Base-by-base conservation (phyloP, 768 basidiomycete genomes). In the Collybia nuda region DNA sequence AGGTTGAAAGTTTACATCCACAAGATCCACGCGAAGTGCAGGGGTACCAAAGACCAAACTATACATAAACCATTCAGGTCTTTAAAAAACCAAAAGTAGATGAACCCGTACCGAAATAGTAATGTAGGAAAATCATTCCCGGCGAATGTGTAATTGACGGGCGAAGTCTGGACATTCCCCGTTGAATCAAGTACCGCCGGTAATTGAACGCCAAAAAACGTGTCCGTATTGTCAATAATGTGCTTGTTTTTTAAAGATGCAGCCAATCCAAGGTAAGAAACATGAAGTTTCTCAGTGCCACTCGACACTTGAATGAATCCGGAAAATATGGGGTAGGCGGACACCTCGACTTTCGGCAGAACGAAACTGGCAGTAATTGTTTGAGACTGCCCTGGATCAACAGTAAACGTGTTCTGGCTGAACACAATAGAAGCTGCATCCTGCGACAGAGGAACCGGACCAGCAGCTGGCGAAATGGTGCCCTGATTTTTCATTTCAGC, bases 281-380 rank as follows among this genome's bases (percentile, higher is more conserved):
- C 70, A 24, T 75, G 69, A 43, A 68, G 63, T 8, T 58, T 70
- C 48, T 77, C 72, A 11, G 61, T 55, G 6, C 63, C 60, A 26
- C 66, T 70, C 32, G 67, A 63, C 19, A 77, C 55, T 47, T 77
- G 68, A 39, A 86, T 78, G 69, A 74, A 82, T 5, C 83, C 84
- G 22, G 80, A 81, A 65, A 78, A 84, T 40, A 84, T 70, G 17
- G 83, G 84, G 62, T 80, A 76, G 3, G 74, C 70, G 24, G 69
- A 59, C 35, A 76, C 69, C 47, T 80, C 65, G 11, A 74, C 62
- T 0, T 57, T 57, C 0, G 85, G 85, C 12, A 11, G 32, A 32
- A 11, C 69, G 67, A 88, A 78, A 18, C 60, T 58, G 5, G 75
- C 74, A 5, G 67, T 57, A 47, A 86, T 67, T 19, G 61, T 60